Evolutionary conservation across 768 basidiomycete species (phyloP), one percentile per base, ranked within the genome.

Genomic region (Leccinum imitatum): DNA sequence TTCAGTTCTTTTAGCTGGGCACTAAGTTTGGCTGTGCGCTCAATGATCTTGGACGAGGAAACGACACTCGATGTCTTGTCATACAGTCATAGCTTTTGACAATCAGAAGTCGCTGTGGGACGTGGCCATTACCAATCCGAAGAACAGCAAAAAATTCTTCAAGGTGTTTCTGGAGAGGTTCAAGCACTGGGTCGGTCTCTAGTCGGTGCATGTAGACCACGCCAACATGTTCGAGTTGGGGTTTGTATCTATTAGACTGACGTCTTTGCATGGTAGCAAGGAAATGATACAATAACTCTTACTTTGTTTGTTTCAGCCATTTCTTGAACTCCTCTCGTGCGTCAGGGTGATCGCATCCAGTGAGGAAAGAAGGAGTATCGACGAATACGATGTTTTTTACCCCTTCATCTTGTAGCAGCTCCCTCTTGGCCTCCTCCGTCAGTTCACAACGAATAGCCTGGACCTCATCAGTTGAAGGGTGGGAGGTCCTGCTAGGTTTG

Each of bases 301-400:
- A 59, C 65, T 11, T n/a, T 50, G 27, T 48, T 37, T 14, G 14
- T 1, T 10, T 5, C 2, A 63, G 15, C 63, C 65, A 64, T 8
- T 27, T n/a, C 1, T 6, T 9, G 1, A 70, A 30, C 57, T 58
- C 57, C 10, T 35, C 14, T 14, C 30, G 35, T 9, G 65, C 54
- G 51, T 67, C 54, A 4, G 39, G 51, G 7, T 51, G 15, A 8
- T 59, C 27, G 17, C 41, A 50, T 23, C 21, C 66, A 1, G 67
- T 68, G 47, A 57, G 53, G 33, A 68, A 69, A 1, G 67, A 69
- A 21, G 69, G 69, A 0, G 65, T 68, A 27, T 70, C 69, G 10
- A 68, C 50, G 21, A 70, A 64, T 19, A 71, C 63, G 10, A 69
- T 56, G 14, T 48, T 53, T 30, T 54, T 55, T 10, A 62, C 5